Evolutionary conservation across 2,329 filamentous ascomycete species (phyloP).

Genomic region (Dothistroma pini): DNA sequence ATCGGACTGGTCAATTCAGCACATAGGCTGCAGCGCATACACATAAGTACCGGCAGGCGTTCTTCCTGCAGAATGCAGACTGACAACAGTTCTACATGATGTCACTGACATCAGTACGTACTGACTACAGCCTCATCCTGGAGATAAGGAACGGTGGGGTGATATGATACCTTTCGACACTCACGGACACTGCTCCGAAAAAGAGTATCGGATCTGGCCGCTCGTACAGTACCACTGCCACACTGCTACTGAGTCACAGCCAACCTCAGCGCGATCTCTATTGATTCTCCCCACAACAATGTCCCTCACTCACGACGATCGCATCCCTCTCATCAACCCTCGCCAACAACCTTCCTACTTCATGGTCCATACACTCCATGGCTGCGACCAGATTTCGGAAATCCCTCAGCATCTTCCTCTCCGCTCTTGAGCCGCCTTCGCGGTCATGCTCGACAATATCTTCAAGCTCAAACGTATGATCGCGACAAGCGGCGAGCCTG

Average conservation of each 20-base stretch:
- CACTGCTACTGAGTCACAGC: background rate
- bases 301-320: background rate
- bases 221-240: background rate
- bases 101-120: background rate
- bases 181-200: background rate
- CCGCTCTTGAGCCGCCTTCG: background rate
- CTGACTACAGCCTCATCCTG: background rate
- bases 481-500: background rate
- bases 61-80: background rate
- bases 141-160: background rate
- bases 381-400: background rate
- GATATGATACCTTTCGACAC: too few species aligned
- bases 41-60: background rate
- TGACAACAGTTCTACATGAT: background rate
- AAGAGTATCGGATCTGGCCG: background rate
- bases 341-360: constrained; percentile 1
- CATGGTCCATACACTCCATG: background rate
- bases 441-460: background rate
- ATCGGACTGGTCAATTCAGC: background rate
- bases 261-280: background rate
- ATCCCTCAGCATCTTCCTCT: background rate
- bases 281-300: background rate
- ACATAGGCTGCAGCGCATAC: background rate
- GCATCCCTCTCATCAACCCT: background rate
- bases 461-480: background rate